A percentile compares a stretch with the other conserved stretches of the same genome.
Conservation (phyloP, 208 protist genomes). For the Porcisia deanei region DNA sequence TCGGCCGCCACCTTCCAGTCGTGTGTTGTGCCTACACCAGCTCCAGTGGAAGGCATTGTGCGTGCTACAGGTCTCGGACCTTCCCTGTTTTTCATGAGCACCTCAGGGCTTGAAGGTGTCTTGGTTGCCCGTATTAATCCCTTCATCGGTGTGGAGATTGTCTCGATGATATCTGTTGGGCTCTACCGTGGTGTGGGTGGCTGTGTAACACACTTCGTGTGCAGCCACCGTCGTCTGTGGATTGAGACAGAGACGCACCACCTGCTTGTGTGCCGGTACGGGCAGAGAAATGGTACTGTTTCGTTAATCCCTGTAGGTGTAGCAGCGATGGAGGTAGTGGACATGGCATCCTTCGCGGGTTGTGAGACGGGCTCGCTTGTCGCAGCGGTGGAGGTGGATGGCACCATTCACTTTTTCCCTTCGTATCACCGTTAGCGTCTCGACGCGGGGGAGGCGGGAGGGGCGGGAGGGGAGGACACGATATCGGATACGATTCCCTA, state of each 20-base stretch:
- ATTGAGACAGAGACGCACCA: slow-evolving; percentile 74
- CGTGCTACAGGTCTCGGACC: slow-evolving; percentile 52
- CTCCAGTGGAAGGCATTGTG: slow-evolving; percentile 52
- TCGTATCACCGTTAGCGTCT: slow-evolving; percentile 60
- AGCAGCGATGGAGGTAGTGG: slow-evolving; percentile 44
- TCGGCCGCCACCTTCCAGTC: slow-evolving; percentile 12
- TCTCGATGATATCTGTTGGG: slow-evolving; percentile 63
- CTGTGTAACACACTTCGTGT: slow-evolving; percentile 45
- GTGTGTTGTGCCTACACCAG: slow-evolving; percentile 43
- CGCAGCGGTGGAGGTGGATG: slow-evolving; percentile 63
- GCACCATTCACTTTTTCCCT: slow-evolving; percentile 55
- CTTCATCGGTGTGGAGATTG: slow-evolving; percentile 64
- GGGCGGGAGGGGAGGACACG: neutral
- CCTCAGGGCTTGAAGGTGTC: slow-evolving; percentile 56
- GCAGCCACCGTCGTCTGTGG: slow-evolving; percentile 67
- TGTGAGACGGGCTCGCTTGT: slow-evolving; percentile 68
- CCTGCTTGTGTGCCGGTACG: slow-evolving; percentile 76
- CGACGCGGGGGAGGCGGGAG: neutral
- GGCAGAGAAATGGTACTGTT: slow-evolving; percentile 25
- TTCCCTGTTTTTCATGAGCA: slow-evolving; percentile 66
- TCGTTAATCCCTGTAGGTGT: slow-evolving; percentile 74
- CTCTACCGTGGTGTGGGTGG: slow-evolving; percentile 73
- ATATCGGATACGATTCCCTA: neutral
- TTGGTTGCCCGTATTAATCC: slow-evolving; percentile 65
- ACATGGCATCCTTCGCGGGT: slow-evolving; percentile 50